Evolutionary conservation across 768 basidiomycete species (phyloP), one percentile per base, ranked within the genome.

Genomic region (Lactarius evosmus): DNA sequence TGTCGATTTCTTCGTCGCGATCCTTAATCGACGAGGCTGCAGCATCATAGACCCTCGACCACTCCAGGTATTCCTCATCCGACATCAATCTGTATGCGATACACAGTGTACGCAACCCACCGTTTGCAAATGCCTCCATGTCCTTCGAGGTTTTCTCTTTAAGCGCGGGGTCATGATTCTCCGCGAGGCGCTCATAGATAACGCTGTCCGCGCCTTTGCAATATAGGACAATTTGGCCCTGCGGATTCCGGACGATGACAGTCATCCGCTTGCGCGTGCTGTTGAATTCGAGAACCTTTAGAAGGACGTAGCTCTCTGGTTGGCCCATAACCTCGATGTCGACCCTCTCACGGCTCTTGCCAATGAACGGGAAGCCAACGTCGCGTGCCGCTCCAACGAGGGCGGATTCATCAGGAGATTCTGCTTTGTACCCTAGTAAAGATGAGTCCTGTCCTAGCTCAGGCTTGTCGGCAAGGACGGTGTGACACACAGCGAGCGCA

Each of bases 121-220:
- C 89, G 67, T 98, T 99, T 60, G 96, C 96, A 74, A 97, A 97
- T 63, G 79, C 78, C 75, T 98, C 95, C 85, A 98, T 91, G 72
- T 98, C 94, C 74, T 83, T 83, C 68, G 79, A 80, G 50, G 95
- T 98, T 72, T 85, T 78, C 50, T 85, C 86, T 78, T 92, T 92
- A 67, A 97, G 70, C 46, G 67, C 77, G 2, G 79, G 78, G 70
- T 96, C 91, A 71, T 92, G 91, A 67, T 90, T 83, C 53, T 79
- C 75, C n/a, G 84, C 82, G 3, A 98, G 81, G 12, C 95, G 85
- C 68, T 87, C 86, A 71, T 95, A 96, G 69, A 98, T 89, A 70
- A 98, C 94, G 68, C 86, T 90, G 75, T 98, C 96, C 16, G 96
- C 96, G n/a, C 96, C 96, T 75, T 98, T 98, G 83, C 88, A 91